Evolutionary conservation across 2,329 filamentous ascomycete species (phyloP).

Genomic region (Diplodia mutila): DNA sequence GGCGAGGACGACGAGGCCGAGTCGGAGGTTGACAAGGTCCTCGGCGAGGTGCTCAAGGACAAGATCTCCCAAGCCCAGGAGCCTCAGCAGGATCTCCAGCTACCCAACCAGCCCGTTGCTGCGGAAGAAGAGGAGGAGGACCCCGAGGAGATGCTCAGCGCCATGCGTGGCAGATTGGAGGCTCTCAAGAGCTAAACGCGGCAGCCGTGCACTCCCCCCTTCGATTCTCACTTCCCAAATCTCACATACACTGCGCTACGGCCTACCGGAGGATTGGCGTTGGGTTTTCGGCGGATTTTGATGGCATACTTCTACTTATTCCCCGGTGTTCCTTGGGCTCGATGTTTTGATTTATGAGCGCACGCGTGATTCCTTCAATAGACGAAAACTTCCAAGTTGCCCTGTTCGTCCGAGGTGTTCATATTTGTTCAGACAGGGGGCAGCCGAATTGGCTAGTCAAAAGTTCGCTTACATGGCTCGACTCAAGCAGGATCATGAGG

Average conservation of each 20-base stretch:
- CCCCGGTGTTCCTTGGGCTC: background rate
- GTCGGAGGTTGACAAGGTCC: conserved; percentile 84
- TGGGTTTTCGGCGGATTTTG: conserved; percentile 5
- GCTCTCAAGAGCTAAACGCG: conserved; percentile 77
- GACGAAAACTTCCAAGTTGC: background rate
- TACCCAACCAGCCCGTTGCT: conserved; percentile 56
- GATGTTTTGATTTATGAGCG: background rate
- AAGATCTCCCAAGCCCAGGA: conserved; percentile 68
- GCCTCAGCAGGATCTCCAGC: conserved; percentile 55
- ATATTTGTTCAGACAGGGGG: background rate
- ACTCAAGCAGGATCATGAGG: background rate
- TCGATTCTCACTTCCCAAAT: background rate
- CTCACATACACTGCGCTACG: background rate
- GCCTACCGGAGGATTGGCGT: conserved; percentile 14
- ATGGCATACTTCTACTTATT: conserved; percentile 15
- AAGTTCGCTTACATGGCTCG: background rate
- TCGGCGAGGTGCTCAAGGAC: conserved; percentile 88
- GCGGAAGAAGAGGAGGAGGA: conserved; percentile 80
- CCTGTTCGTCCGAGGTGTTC: background rate
- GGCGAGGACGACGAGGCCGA: conserved; percentile 73
- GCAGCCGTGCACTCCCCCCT: background rate
- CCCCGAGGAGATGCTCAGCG: conserved; percentile 85
- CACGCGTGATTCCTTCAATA: background rate
- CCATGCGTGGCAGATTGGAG: conserved; percentile 91
- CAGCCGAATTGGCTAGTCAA: background rate